These are phyloP conservation scores for Galerina marginata DNA, from an alignment of 768 basidiomycete genomes.

Conservation along the genomic window DNA sequence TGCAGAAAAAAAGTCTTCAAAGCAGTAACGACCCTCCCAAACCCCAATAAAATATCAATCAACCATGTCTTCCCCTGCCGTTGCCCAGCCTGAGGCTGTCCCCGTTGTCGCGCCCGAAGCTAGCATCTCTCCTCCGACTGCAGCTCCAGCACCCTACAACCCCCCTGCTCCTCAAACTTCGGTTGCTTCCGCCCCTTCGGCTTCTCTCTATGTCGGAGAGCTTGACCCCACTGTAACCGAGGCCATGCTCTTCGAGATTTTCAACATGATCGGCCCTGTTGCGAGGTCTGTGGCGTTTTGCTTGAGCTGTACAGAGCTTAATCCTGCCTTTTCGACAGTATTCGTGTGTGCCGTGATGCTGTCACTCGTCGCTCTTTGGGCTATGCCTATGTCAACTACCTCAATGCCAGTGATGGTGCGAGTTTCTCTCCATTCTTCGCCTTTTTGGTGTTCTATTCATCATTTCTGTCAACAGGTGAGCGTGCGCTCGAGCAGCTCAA, in stretches of 20 bases:
- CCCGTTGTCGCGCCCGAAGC: slow-evolving; percentile 55
- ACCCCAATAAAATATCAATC: slow-evolving; percentile 49
- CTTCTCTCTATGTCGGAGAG: slow-evolving; percentile 98
- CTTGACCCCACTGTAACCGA: slow-evolving; percentile 98
- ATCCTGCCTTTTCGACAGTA: slow-evolving; percentile 51
- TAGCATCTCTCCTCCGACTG: slow-evolving; percentile 40
- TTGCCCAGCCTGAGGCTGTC: slow-evolving; percentile 57
- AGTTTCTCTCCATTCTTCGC: slow-evolving; percentile 15
- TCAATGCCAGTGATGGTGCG: slow-evolving; percentile 91
- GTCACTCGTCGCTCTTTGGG: slow-evolving; percentile 99
- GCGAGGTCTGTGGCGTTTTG: slow-evolving; percentile 69
- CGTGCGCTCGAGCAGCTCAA: slow-evolving; percentile 99
- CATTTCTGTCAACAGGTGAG: slow-evolving; percentile 67
- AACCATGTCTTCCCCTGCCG: slow-evolving; percentile 64
- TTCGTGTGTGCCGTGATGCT: slow-evolving; percentile 99
- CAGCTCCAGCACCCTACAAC: slow-evolving; percentile 61
- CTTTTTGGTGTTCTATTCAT: slow-evolving; percentile 6
- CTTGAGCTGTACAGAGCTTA: slow-evolving; percentile 13
- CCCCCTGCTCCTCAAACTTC: slow-evolving; percentile 60
- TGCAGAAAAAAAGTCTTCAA: slow-evolving; percentile 76
- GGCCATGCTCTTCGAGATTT: slow-evolving; percentile 99
- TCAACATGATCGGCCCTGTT: slow-evolving; percentile 99
- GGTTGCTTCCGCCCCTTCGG: slow-evolving; percentile 74
- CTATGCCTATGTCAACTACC: slow-evolving; percentile 99
- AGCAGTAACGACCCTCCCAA: slow-evolving; percentile 88